Percentiles rank a stretch among this genome's conserved stretches.
phyloP scores from a whole-genome alignment of 352 stramenopile genomes.

The Globisporangium yorkense region DNA sequence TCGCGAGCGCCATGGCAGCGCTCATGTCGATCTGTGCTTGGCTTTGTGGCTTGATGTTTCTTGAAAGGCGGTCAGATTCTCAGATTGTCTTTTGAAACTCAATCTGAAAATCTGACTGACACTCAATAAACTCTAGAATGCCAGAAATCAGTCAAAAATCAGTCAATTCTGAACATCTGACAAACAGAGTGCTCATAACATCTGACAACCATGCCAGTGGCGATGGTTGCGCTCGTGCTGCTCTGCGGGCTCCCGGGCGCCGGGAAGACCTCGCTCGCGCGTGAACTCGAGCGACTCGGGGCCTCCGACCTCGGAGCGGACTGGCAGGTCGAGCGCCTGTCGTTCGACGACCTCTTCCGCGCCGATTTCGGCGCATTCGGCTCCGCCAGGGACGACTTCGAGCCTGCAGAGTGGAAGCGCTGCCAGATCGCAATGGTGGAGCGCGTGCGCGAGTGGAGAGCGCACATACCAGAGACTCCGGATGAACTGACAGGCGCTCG shows the following conservation, averaged over 20 bases:
- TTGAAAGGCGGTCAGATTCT: not conserved
- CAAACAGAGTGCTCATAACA: not conserved
- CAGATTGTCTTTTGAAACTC: not conserved
- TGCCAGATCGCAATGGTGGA: constrained; percentile 41
- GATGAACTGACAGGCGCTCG: constrained; percentile 2
- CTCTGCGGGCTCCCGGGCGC: constrained; percentile 62
- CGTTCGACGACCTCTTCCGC: constrained; percentile 56
- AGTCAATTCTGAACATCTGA: not conserved
- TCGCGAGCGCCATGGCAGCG: constrained; percentile 10
- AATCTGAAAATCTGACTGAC: not conserved
- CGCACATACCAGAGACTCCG: constrained; percentile 2
- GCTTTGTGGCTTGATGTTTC: too few species aligned
- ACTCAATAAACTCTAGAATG: not conserved
- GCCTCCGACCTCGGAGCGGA: not conserved
- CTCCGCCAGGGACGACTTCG: constrained; percentile 18
- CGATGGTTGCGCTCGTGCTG: constrained; percentile 26
- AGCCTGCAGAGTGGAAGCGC: constrained; percentile 46
- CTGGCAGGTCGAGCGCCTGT: constrained; percentile 27
- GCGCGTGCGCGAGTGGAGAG: constrained; percentile 15
- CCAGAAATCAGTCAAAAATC: not conserved
- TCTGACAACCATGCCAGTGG: not conserved
- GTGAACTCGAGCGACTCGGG: not conserved
- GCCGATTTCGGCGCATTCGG: not conserved
- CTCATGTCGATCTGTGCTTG: too few species aligned
- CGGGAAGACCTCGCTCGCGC: constrained; percentile 61